phyloP scores from a whole-genome alignment of 306 rosid species.

The Quercus rubra region DNA sequence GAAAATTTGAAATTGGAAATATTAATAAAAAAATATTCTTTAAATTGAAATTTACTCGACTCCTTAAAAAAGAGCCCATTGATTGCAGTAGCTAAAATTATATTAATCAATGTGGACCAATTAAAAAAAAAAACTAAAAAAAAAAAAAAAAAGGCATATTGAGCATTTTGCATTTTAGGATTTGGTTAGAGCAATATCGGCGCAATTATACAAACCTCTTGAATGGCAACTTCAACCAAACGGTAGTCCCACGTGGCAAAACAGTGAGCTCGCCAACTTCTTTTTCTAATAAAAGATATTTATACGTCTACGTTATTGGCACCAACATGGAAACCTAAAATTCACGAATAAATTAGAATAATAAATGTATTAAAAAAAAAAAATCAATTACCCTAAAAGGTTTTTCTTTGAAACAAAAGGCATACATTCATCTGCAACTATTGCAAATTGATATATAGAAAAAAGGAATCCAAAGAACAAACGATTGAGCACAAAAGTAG shows the following conservation, averaged over 20 bases:
- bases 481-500: not conserved
- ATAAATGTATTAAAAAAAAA: not conserved
- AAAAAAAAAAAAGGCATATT: too few species aligned
- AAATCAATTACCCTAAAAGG: not conserved
- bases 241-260: slow-evolving; percentile 11
- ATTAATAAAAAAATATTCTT: too few species aligned
- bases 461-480: not conserved
- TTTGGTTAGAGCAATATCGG: not conserved
- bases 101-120: too few species aligned
- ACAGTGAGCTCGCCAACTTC: slow-evolving; percentile 10
- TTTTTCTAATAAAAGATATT: slow-evolving; percentile 1
- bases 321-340: slow-evolving; percentile 18
- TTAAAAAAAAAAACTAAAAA: too few species aligned
- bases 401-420: slow-evolving; percentile 1
- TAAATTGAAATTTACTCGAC: too few species aligned
- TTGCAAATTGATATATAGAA: too few species aligned
- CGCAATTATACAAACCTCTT: not conserved
- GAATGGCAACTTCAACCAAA: slow-evolving; percentile 16
- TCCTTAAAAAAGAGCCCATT: too few species aligned
- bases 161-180: not conserved
- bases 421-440: too few species aligned
- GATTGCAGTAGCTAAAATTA: too few species aligned
- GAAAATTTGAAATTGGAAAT: too few species aligned
- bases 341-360: not conserved
- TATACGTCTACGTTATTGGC: not conserved